Evolutionary conservation across 1,284 basidiomycete species (phyloP).

Genomic region (Boletus smithii): DNA sequence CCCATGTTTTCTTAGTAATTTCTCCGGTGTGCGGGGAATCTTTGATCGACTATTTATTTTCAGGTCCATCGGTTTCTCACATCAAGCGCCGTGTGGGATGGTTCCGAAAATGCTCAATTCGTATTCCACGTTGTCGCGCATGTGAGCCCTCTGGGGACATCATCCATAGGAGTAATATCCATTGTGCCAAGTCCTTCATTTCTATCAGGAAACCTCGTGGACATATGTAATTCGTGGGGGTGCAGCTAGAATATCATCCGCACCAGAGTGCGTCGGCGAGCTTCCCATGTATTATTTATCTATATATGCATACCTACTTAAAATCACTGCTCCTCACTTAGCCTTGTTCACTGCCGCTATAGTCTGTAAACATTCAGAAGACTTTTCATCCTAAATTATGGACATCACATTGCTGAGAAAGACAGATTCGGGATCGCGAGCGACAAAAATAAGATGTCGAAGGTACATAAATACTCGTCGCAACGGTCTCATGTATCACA

Average conservation of each 20-base stretch:
- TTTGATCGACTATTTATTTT: background rate
- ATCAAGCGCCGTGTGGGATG: slow-evolving; percentile 12
- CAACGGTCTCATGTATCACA: slow-evolving; percentile 2
- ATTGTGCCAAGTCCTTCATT: background rate
- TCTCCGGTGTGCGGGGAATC: background rate
- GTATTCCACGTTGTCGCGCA: slow-evolving; percentile 7
- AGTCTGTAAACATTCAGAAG: background rate
- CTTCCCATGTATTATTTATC: no score
- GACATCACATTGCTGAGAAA: slow-evolving; percentile 8
- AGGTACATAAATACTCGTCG: slow-evolving; percentile 1
- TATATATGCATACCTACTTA: slow-evolving; percentile 1
- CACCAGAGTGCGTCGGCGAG: no score
- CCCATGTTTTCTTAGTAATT: slow-evolving; percentile 21
- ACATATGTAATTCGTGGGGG: background rate
- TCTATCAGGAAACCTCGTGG: background rate
- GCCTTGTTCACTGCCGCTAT: background rate
- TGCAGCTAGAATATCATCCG: slow-evolving; percentile 7
- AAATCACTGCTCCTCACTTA: background rate
- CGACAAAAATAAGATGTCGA: background rate
- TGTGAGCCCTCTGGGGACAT: slow-evolving; percentile 4
- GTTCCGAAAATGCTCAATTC: background rate
- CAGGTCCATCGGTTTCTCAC: slow-evolving; percentile 2
- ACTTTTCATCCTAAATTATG: background rate
- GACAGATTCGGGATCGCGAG: background rate
- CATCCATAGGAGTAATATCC: background rate